phyloP scores from a whole-genome alignment of 2,329 filamentous ascomycete genomes.

The Nemania diffusa region DNA sequence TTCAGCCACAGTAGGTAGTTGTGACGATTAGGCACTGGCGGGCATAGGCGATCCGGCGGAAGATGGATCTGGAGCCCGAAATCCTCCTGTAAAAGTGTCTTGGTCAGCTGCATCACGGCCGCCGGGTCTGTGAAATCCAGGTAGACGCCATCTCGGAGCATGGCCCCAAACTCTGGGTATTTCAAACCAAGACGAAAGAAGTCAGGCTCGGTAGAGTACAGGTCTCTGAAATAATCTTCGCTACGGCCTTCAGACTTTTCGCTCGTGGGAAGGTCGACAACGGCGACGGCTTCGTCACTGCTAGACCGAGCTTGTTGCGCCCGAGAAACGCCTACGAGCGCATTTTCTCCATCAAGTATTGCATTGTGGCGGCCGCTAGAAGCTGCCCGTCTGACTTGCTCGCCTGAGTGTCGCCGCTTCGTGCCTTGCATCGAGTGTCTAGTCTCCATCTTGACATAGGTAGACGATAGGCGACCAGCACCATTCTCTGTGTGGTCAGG shows the following conservation, averaged over 20 bases:
- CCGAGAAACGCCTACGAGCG: neutral
- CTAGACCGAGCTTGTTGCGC: neutral
- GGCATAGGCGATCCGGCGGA: slow-evolving; percentile 83
- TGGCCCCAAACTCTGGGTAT: slow-evolving; percentile 41
- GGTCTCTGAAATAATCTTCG: slow-evolving; percentile 42
- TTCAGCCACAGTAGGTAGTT: slow-evolving; percentile 95
- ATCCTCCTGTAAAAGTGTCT: slow-evolving; percentile 77
- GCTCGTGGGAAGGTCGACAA: neutral
- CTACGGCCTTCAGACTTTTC: neutral
- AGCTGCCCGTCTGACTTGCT: slow-evolving; percentile 28
- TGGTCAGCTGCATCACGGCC: slow-evolving; percentile 83
- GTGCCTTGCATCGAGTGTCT: slow-evolving; percentile 26
- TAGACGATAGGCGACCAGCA: neutral
- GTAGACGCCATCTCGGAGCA: slow-evolving; percentile 53
- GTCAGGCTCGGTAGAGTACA: slow-evolving; percentile 44
- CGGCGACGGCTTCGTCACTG: neutral
- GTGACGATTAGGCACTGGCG: slow-evolving; percentile 80
- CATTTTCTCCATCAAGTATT: neutral
- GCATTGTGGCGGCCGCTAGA: neutral
- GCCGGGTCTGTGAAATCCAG: slow-evolving; percentile 84
- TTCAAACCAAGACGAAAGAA: slow-evolving; percentile 42
- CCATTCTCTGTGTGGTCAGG: neutral
- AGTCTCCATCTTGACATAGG: slow-evolving; percentile 19
- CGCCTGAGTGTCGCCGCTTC: slow-evolving; percentile 43
- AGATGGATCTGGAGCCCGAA: slow-evolving; percentile 78